phyloP scores from a whole-genome alignment of 805 yeast genomes.

The Barnettozyma wickerhamii region DNA sequence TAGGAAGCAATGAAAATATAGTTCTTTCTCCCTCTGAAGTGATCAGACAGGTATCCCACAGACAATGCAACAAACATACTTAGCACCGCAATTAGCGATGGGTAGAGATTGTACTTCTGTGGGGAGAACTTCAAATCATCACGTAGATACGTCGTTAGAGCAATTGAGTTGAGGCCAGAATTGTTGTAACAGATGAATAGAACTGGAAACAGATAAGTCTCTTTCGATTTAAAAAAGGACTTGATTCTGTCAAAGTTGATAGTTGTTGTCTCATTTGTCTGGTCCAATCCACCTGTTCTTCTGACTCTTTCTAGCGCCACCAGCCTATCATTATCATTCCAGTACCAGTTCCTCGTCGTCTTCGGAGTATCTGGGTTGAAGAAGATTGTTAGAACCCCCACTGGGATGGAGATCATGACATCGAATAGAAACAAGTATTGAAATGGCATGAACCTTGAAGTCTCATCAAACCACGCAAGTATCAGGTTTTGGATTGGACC shows the following conservation, averaged over 20 bases:
- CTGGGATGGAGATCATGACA: slow-evolving; percentile 36
- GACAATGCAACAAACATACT: slow-evolving; percentile 33
- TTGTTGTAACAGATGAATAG: slow-evolving; percentile 15
- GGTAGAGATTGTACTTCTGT: slow-evolving; percentile 33
- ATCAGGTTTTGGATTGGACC: slow-evolving; percentile 35
- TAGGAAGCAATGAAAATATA: slow-evolving; percentile 33
- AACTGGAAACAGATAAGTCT: slow-evolving; percentile 38
- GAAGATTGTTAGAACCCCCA: slow-evolving; percentile 37
- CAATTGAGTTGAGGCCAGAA: slow-evolving; percentile 30
- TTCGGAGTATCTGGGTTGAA: slow-evolving; percentile 41
- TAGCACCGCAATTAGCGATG: slow-evolving; percentile 32
- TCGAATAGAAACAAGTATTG: slow-evolving; percentile 41
- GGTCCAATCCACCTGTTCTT: slow-evolving; percentile 34
- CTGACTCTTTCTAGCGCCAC: slow-evolving; percentile 43
- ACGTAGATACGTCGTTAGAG: slow-evolving; percentile 41
- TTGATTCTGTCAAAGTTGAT: slow-evolving; percentile 35
- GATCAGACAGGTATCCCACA: slow-evolving; percentile 34
- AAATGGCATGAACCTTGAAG: slow-evolving; percentile 28
- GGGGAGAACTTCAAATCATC: slow-evolving; percentile 29
- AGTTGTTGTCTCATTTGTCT: slow-evolving; percentile 28
- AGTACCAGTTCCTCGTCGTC: slow-evolving; percentile 36
- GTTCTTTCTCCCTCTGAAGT: slow-evolving; percentile 32
- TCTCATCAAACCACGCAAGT: slow-evolving; percentile 19
- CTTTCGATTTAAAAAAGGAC: slow-evolving; percentile 40
- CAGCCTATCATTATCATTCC: slow-evolving; percentile 18